Conservation (phyloP, 2,329 filamentous ascomycete genomes). For the Diaporthe citri region DNA sequence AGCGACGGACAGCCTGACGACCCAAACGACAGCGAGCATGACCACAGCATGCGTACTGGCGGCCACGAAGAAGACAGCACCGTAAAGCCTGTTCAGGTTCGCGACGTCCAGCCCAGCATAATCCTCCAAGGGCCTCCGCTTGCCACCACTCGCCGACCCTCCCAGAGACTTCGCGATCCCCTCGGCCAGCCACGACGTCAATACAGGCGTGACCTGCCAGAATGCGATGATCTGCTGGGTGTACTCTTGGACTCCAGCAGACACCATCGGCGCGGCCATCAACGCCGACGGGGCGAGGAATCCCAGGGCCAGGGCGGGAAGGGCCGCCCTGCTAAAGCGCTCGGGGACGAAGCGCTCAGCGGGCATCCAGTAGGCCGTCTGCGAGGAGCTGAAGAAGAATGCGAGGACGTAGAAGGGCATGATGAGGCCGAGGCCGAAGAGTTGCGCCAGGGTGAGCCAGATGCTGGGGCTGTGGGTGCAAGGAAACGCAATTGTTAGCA, state of each 20-base stretch:
- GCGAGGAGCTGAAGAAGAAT: conserved; percentile 10
- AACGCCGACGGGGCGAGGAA: conserved; percentile 20
- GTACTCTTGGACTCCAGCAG: background rate
- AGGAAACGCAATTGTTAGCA: background rate
- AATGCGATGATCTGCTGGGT: conserved; percentile 7
- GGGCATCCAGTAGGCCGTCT: conserved; percentile 31
- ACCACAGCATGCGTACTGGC: background rate
- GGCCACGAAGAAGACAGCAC: background rate
- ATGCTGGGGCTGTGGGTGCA: background rate
- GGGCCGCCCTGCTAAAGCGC: conserved; percentile 16
- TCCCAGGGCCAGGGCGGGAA: conserved; percentile 13
- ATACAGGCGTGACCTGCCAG: conserved; percentile 20
- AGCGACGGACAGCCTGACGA: background rate
- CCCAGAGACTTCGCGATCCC: background rate
- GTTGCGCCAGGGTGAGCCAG: conserved; percentile 27
- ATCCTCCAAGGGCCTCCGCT: conserved; percentile 9
- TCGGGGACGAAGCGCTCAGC: conserved; percentile 26
- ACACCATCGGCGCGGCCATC: background rate
- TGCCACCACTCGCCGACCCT: background rate
- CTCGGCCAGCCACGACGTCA: conserved; percentile 19
- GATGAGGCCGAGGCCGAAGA: conserved; percentile 31
- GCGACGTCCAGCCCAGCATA: conserved; percentile 1
- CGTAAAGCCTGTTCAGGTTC: conserved; percentile 2
- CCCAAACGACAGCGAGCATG: conserved; percentile 17
- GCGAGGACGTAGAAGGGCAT: conserved; percentile 30